These are phyloP conservation scores for Patellaria atrata DNA, from an alignment of 495 filamentous ascomycete species.

Conservation along the genomic window DNA sequence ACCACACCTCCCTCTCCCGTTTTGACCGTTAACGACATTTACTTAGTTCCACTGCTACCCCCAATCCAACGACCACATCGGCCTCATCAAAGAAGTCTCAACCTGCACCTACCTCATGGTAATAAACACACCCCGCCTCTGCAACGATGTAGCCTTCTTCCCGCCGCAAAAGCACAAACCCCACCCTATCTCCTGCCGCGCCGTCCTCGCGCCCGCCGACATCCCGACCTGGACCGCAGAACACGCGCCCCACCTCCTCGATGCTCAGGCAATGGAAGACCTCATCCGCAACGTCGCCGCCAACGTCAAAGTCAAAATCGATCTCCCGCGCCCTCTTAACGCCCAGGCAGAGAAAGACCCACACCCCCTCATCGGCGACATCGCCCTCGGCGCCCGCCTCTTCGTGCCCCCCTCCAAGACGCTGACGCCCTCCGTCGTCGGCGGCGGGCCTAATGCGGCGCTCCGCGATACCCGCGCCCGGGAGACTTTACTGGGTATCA, in stretches of 20 bases:
- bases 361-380: conserved; percentile 40
- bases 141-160: conserved; percentile 81
- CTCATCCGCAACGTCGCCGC: conserved; percentile 10
- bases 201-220: conserved; percentile 48
- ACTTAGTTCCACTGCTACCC: conserved; percentile 79
- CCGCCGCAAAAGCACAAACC: conserved; percentile 70
- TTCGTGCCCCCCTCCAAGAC: conserved; percentile 42
- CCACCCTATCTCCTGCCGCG: conserved; percentile 62
- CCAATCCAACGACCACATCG: conserved; percentile 66
- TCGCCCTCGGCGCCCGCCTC: conserved; percentile 41
- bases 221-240: conserved; percentile 41
- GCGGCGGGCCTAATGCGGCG: too few relatives aligned
- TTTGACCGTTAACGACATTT: neutral
- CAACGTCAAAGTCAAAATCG: too few relatives aligned
- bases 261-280: conserved; percentile 22
- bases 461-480: too few relatives aligned
- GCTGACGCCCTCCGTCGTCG: conserved; percentile 41
- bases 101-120: conserved; percentile 94
- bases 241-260: conserved; percentile 5
- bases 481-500: conserved; percentile 30
- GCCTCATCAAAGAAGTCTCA: conserved; percentile 86
- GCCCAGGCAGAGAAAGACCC: conserved; percentile 7
- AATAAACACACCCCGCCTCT: conserved; percentile 83
- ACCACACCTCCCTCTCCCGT: neutral
- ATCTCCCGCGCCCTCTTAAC: too few relatives aligned